Base-by-base conservation (phyloP, 2,329 filamentous ascomycete genomes). In the Cytospora paraplurivora region DNA sequence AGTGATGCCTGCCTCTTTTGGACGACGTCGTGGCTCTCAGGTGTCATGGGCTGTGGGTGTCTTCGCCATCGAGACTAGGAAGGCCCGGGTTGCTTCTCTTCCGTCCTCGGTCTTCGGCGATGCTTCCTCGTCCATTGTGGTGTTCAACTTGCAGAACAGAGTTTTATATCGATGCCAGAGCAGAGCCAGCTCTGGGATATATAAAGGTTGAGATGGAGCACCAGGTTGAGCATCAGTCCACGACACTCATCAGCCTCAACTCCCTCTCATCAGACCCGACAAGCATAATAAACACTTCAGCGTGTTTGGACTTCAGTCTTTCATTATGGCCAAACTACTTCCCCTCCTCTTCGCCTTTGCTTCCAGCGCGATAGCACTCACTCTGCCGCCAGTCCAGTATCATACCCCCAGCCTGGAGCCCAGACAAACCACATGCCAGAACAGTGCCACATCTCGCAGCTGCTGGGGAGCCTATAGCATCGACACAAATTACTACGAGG, bases 401-500 rank as follows among this genome's bases (percentile, higher is more conserved):
- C 32, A 47, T 15, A 44, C 56, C 21, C 35, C 56, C n/a, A 41
- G 38, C 37, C 27, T 64, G 32, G 44, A 53, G 44, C 61, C 64
- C 13, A 60, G 66, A 10, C 55, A 63, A 19, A 15, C 59, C 21
- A 41, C 17, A 2, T 67, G 65, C 10, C 37, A 53, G 17, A 73
- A 76, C 51, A 67, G 67, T 7, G 63, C 72, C 0, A 71, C 59
- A 1, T 69, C 69, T 41, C 71, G 74, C 57, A 47, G 68, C 19
- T 67, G 65, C 51, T 76, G 74, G 74, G 71, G 73, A 10, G 65
- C 73, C 34, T 72, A 70, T 61, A 67, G 59, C 21, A 69, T 73
- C 54, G 68, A 71, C 59, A 76, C 74, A 33, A 71, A 76, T 68
- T 76, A 66, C 59, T 74, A 75, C 32, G 68, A 72, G 10, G 66